phyloP scores from a whole-genome alignment of 2,329 filamentous ascomycete genomes.

The Beauveria sp. region DNA sequence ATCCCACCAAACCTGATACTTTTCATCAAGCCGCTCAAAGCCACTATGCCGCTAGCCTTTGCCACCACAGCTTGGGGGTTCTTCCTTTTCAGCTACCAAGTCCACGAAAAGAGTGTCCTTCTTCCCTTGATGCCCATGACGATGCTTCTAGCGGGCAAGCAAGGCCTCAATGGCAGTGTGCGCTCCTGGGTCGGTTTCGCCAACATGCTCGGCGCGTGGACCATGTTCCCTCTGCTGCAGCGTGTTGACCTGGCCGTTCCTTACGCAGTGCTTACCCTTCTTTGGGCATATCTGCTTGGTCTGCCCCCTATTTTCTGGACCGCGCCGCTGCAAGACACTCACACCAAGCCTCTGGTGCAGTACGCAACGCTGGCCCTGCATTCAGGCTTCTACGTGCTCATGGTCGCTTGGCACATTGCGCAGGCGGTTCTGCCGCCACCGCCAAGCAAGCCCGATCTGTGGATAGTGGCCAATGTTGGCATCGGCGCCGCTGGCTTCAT shows the following conservation, averaged over 20 bases:
- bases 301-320: conserved; percentile 70
- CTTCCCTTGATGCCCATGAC: conserved; percentile 93
- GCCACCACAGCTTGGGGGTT: conserved; percentile 90
- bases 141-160: conserved; percentile 67
- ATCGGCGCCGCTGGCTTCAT: conserved; percentile 79
- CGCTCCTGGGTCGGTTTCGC: conserved; percentile 95
- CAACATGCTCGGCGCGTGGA: conserved; percentile 84
- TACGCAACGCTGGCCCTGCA: conserved; percentile 64
- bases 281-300: conserved; percentile 89
- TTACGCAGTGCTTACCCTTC: conserved; percentile 72
- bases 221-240: conserved; percentile 83
- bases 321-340: conserved; percentile 53
- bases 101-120: conserved; percentile 95
- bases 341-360: conserved; percentile 20
- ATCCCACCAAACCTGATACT: conserved; percentile 71
- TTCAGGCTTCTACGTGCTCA: conserved; percentile 64
- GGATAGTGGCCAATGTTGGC: conserved; percentile 86
- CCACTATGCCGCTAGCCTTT: conserved; percentile 71
- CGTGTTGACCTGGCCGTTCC: conserved; percentile 78
- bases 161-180: conserved; percentile 67
- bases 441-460: conserved; percentile 76
- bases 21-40: conserved; percentile 68
- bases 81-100: conserved; percentile 95
- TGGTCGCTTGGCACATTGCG: conserved; percentile 73
- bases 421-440: conserved; percentile 66